These are phyloP conservation scores for Curvularia spicifera DNA, from an alignment of 2,329 filamentous ascomycete species.

Conservation along the genomic window DNA sequence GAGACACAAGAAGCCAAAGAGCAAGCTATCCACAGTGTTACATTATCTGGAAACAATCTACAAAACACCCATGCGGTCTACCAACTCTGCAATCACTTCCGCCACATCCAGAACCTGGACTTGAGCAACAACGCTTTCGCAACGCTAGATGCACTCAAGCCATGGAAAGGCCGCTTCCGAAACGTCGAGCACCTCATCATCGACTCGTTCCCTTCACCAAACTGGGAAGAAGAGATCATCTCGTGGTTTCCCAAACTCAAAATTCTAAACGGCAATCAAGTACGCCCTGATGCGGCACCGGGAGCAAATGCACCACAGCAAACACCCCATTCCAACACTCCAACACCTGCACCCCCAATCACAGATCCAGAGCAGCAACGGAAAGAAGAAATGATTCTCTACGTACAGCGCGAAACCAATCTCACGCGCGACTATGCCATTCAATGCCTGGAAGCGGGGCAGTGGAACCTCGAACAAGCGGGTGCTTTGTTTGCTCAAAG, in stretches of 20 bases:
- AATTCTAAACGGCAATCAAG: conserved; percentile 74
- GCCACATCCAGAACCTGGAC: conserved; percentile 86
- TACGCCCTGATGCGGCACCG: conserved; percentile 67
- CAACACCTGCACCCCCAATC: conserved; percentile 7
- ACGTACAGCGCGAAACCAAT: conserved; percentile 77
- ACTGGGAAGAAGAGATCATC: conserved; percentile 71
- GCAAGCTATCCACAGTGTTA: conserved; percentile 81
- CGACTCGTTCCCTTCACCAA: conserved; percentile 49
- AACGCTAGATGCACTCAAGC: conserved; percentile 69
- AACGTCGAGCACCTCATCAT: conserved; percentile 82
- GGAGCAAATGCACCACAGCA: conserved; percentile 6
- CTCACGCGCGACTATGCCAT: conserved; percentile 81
- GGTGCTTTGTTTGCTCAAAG: conserved; percentile 76
- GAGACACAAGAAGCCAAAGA: conserved; percentile 73
- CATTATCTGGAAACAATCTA: conserved; percentile 80
- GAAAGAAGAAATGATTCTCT: conserved; percentile 71
- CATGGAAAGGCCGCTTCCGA: conserved; percentile 81
- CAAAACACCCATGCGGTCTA: conserved; percentile 75
- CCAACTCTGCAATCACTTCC: conserved; percentile 77
- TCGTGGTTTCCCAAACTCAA: conserved; percentile 84
- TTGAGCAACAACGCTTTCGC: conserved; percentile 82
- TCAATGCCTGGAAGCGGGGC: conserved; percentile 79
- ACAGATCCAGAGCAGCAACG: conserved; percentile 43
- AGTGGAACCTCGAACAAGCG: conserved; percentile 81
- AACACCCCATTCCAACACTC: conserved; percentile 25